phyloP scores from a whole-genome alignment of 1,284 basidiomycete species.

The Trametes sp. region DNA sequence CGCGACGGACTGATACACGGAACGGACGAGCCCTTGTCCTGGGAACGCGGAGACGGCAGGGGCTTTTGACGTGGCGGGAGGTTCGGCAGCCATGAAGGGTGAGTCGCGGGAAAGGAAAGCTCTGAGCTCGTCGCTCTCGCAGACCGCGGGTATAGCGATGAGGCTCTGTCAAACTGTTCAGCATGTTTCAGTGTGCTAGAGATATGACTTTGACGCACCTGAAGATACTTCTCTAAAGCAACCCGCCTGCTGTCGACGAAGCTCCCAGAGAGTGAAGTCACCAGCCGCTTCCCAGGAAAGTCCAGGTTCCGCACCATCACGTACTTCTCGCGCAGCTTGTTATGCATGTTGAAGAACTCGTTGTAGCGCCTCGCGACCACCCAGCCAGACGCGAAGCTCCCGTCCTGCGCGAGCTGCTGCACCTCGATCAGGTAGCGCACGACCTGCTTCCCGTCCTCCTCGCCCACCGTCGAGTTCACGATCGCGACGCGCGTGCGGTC shows the following conservation, averaged over 20 bases:
- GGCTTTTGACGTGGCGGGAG: conserved; percentile 47
- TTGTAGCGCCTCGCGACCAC: conserved; percentile 92
- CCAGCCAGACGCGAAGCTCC: conserved; percentile 85
- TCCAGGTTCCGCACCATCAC: conserved; percentile 74
- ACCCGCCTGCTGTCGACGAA: conserved; percentile 85
- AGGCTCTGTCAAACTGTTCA: conserved; percentile 62
- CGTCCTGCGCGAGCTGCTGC: conserved; percentile 82
- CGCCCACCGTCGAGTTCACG: conserved; percentile 76
- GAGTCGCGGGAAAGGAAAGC: conserved; percentile 90
- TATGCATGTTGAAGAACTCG: conserved; percentile 92
- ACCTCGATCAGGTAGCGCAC: conserved; percentile 95
- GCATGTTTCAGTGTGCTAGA: conserved; percentile 10
- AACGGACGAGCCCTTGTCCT: conserved; percentile 80
- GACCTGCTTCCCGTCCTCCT: conserved; percentile 88
- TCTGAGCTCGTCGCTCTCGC: conserved; percentile 84
- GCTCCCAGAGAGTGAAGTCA: conserved; percentile 79
- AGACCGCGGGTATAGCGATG: conserved; percentile 76
- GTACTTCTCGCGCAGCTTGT: conserved; percentile 80
- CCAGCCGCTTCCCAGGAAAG: conserved; percentile 91
- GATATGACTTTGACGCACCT: conserved; percentile 58
- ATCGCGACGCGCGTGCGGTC: conserved; percentile 83
- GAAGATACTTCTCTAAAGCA: conserved; percentile 89
- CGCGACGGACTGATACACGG: conserved; percentile 87
- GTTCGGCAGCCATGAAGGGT: conserved; percentile 70
- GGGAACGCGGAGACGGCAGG: conserved; percentile 54